Conservation (phyloP, 768 basidiomycete species). For the Podaxis sp. region DNA sequence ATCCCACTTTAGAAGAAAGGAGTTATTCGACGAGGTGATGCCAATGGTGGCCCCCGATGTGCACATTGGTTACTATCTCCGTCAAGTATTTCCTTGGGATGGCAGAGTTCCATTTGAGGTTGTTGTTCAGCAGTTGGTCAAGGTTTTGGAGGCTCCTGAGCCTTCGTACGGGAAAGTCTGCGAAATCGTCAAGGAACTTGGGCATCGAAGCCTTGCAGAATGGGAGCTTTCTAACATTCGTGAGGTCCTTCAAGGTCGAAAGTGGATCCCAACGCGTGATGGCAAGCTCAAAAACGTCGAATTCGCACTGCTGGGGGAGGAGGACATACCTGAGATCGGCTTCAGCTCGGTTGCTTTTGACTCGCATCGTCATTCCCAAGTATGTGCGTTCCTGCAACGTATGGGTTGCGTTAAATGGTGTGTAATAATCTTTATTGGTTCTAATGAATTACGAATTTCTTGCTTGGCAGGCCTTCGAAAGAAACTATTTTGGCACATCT, state of each 20-base stretch:
- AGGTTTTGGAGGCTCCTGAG: conserved; percentile 18
- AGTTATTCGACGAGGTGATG: conserved; percentile 42
- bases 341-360: conserved; percentile 26
- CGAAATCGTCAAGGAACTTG: conserved; percentile 32
- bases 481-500: conserved; percentile 22
- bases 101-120: conserved; percentile 30
- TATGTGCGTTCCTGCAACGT: conserved; percentile 23
- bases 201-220: conserved; percentile 21
- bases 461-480: conserved; percentile 30
- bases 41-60: conserved; percentile 27
- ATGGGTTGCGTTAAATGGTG: conserved; percentile 44
- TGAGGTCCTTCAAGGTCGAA: conserved; percentile 16
- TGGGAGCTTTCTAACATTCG: conserved; percentile 20
- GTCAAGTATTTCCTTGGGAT: conserved; percentile 39
- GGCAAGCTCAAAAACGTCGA: conserved; percentile 18
- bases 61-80: conserved; percentile 28
- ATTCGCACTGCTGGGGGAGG: conserved; percentile 25
- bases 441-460: neutral
- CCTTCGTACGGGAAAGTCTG: conserved; percentile 19
- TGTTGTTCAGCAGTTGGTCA: conserved; percentile 33
- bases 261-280: conserved; percentile 39
- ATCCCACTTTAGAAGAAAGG: conserved; percentile 17
- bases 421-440: neutral
- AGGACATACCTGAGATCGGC: conserved; percentile 22
- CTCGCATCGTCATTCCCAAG: conserved; percentile 19